A percentile compares a stretch with the other conserved stretches of the same genome.
Conservation (phyloP, 2,329 filamentous ascomycete genomes). For the Tolypocladium endophyticum region DNA sequence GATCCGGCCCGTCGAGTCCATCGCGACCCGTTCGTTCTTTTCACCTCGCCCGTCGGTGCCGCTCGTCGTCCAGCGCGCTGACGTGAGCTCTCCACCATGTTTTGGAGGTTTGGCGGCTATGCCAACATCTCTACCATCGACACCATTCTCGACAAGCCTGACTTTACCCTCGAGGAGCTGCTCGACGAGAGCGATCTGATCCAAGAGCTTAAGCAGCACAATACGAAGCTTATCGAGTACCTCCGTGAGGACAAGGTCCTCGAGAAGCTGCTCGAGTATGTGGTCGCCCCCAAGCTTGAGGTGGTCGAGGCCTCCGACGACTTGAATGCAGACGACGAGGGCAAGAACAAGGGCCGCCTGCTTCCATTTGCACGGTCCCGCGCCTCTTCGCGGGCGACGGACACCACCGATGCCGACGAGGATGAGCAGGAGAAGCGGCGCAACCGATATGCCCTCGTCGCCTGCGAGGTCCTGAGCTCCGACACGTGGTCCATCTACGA, state of each 20-base stretch:
- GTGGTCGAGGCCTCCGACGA: slow-evolving; percentile 40
- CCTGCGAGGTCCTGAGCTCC: slow-evolving; percentile 86
- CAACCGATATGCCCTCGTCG: slow-evolving; percentile 86
- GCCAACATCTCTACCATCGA: slow-evolving; percentile 95
- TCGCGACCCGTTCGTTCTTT: slow-evolving; percentile 2
- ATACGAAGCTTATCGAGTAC: slow-evolving; percentile 94
- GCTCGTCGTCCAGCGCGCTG: slow-evolving; percentile 20
- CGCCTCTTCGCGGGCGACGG: slow-evolving; percentile 40
- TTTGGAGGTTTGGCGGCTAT: slow-evolving; percentile 99
- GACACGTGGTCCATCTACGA: slow-evolving; percentile 97
- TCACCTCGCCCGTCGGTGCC: slow-evolving; percentile 18
- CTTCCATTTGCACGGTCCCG: slow-evolving; percentile 40
- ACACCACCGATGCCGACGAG: slow-evolving; percentile 37
- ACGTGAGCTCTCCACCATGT: slow-evolving; percentile 60
- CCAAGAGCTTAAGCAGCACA: slow-evolving; percentile 96
- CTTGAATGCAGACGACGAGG: slow-evolving; percentile 35
- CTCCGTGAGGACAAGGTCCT: slow-evolving; percentile 80
- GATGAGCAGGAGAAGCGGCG: slow-evolving; percentile 85
- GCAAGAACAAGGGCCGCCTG: slow-evolving; percentile 32
- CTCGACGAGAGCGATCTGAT: slow-evolving; percentile 94
- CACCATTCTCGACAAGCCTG: slow-evolving; percentile 90
- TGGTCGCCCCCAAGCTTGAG: slow-evolving; percentile 67
- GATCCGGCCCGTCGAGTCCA: slow-evolving; percentile 6
- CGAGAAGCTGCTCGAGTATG: slow-evolving; percentile 79
- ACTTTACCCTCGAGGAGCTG: slow-evolving; percentile 90